These are phyloP conservation scores for Lipomyces chichibuensis DNA, from an alignment of 805 yeast species.

Conservation along the genomic window DNA sequence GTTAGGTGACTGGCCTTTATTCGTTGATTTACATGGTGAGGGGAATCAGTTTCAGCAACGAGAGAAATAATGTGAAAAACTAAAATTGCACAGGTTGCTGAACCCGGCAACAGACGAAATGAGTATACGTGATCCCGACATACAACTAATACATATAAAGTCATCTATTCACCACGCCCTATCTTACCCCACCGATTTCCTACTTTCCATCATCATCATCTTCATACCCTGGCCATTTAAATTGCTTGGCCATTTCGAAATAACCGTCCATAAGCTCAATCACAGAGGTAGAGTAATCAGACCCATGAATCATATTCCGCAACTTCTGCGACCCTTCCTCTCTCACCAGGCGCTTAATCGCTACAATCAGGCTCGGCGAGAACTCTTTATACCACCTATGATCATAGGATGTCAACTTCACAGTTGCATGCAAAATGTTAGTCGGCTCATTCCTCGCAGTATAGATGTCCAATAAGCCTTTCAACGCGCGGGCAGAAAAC, in stretches of 20 bases:
- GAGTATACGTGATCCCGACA: neutral
- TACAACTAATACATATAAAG: neutral
- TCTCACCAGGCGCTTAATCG: slow-evolving; percentile 26
- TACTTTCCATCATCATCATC: slow-evolving; percentile 26
- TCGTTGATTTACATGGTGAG: too few species aligned
- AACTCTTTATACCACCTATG: slow-evolving; percentile 93
- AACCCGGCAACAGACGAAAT: neutral
- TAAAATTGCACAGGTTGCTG: neutral
- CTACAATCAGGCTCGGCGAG: slow-evolving; percentile 31
- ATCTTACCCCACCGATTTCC: slow-evolving; percentile 1
- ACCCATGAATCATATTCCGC: slow-evolving; percentile 64
- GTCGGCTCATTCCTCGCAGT: slow-evolving; percentile 46
- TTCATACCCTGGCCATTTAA: slow-evolving; percentile 51
- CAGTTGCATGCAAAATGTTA: slow-evolving; percentile 66
- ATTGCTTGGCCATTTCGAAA: slow-evolving; percentile 53
- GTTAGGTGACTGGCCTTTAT: neutral
- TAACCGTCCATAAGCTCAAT: slow-evolving; percentile 58
- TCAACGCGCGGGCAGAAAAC: slow-evolving; percentile 78
- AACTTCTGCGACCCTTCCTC: slow-evolving; percentile 37
- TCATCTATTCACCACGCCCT: neutral
- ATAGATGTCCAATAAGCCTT: slow-evolving; percentile 71
- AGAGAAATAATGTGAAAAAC: too few species aligned
- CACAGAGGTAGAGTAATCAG: slow-evolving; percentile 65
- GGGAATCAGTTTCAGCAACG: too few species aligned
- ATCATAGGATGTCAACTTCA: slow-evolving; percentile 91